Base-by-base conservation (phyloP, 1,284 basidiomycete genomes). In the Ustilago xerochloae region DNA sequence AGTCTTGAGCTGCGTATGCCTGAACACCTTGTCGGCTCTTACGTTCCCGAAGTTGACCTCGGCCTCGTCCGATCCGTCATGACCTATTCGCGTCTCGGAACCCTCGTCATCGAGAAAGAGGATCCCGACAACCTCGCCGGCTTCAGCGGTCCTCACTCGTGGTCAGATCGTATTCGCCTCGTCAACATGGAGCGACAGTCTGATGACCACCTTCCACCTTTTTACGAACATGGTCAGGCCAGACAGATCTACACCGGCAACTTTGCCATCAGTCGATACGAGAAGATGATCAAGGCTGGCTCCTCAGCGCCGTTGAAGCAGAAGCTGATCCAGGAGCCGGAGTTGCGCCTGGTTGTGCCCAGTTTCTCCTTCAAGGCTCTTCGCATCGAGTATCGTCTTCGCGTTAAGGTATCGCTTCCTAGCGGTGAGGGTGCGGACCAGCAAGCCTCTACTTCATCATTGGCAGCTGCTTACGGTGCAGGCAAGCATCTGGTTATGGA, bases 321-420 rank as follows among this genome's bases (percentile, higher is more conserved):
- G 29, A 66, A 65, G 45, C 22, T 63, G 38, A 57, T 66, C 16
- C 60, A 60, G 38, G 46, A 58, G 30, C 66, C 72, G 4, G 72
- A 75, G 47, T 38, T 70, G 55, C 43, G 72, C 6, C 48, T 70
- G 8, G 72, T 75, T 20, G 67, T 69, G 9, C 72, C 72, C 6
- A 75, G 72, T 33, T 75, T 75, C 35, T 70, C 72, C 1, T 75
- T 75, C 57, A 70, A 70, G 20, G 72, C 67, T 35, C 54, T 75
- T 29, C 43, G 72, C 24, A 49, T 75, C 55, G 72, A 75, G 59
- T 70, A 75, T 18, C 52, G 72, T 15, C 50, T 75, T 20, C 52
- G 63, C 6, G 67, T 75, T 43, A 66, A 63, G 38, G 45, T 75
- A 41, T 60, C 60, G 24, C 47, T 70, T 2, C 63, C 67, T 16